Evolutionary conservation across 2,329 filamentous ascomycete genomes (phyloP), one percentile per base, ranked within the genome.

Genomic region (Hysterium pulicare): DNA sequence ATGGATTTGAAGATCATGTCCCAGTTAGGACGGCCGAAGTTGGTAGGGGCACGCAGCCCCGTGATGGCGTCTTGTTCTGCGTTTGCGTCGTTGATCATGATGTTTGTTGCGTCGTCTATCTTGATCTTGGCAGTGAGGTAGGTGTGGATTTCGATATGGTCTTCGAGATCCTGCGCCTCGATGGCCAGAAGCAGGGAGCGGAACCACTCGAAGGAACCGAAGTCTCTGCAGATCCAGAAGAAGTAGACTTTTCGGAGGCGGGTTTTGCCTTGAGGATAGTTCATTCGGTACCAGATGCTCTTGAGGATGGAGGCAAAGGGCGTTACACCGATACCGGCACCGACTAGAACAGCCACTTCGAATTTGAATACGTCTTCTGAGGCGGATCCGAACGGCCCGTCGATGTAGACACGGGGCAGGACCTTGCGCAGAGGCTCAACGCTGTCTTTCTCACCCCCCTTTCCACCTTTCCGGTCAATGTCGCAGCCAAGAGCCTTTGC

Each of bases 211-310:
- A 93, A 90, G 0, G 85, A 89, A 24, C 84, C 87, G 59, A 91
- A 91, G 67, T 93, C 87, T 67, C 87, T 79, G 74, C 87, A 91
- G 49, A 93, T 83, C 88, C 88, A 93, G 78, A 93, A 90, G 74
- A 93, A 93, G 73, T 93, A 94, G 19, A 94, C 87, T 68, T 93
- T 94, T 59, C 83, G 78, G 33, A 94, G 76, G 3, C 86, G 77
- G 2, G 86, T 90, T 71, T 85, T 86, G 67, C 84, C 81, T 64
- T 87, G 83, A 2, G 86, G 85, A 69, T 88, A 90, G 75, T 90
- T 91, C 84, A 91, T 90, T 38, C 87, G 82, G 73, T 93, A 94
- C 88, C 88, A 94, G 69, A 94, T 91, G 40, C 85, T 90, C 75
- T 94, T 94, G 60, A 77, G 61, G 37, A 77, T 75, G 22, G 70